phyloP scores from a whole-genome alignment of 1,284 basidiomycete genomes.

The Cutaneotrichosporon arboriforme region DNA sequence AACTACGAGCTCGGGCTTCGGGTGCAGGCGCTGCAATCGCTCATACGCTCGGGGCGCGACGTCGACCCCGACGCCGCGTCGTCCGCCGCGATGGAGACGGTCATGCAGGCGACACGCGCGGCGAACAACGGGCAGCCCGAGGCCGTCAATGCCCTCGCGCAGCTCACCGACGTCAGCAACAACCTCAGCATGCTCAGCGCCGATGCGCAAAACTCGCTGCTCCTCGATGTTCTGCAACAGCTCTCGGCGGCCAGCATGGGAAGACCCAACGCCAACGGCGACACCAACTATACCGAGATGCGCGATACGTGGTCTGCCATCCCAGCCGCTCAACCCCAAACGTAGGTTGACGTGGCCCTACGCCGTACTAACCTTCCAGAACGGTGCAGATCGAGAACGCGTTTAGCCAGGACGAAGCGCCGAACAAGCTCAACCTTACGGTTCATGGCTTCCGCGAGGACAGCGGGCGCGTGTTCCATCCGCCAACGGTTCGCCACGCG shows the following conservation, averaged over 20 bases:
- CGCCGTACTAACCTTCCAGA: slow-evolving; percentile 11
- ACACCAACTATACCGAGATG: slow-evolving; percentile 13
- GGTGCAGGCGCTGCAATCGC: slow-evolving; percentile 41
- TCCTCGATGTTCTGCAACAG: slow-evolving; percentile 42
- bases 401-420: slow-evolving; percentile 74
- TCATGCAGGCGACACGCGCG: slow-evolving; percentile 40
- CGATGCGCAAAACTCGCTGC: slow-evolving; percentile 35
- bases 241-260: slow-evolving; percentile 38
- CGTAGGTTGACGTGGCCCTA: slow-evolving; percentile 20
- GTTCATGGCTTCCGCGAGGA: slow-evolving; percentile 86
- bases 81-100: slow-evolving; percentile 38
- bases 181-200: slow-evolving; percentile 31
- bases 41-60: slow-evolving; percentile 37
- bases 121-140: slow-evolving; percentile 38
- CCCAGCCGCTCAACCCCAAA: slow-evolving; percentile 26
- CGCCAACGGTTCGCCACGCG: slow-evolving; percentile 87
- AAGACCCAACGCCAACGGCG: slow-evolving; percentile 8
- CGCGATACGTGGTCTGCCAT: slow-evolving; percentile 36
- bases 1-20: slow-evolving; percentile 38
- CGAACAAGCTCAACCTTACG: slow-evolving; percentile 85
- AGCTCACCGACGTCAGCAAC: slow-evolving; percentile 29
- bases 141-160: slow-evolving; percentile 37
- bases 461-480: slow-evolving; percentile 76
- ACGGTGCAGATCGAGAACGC: slow-evolving; percentile 52
- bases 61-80: slow-evolving; percentile 36